Percentiles rank a stretch among this genome's conserved stretches.
phyloP scores from a whole-genome alignment of 371 early-diverging fungal genomes.

The Funneliformis caledonium region DNA sequence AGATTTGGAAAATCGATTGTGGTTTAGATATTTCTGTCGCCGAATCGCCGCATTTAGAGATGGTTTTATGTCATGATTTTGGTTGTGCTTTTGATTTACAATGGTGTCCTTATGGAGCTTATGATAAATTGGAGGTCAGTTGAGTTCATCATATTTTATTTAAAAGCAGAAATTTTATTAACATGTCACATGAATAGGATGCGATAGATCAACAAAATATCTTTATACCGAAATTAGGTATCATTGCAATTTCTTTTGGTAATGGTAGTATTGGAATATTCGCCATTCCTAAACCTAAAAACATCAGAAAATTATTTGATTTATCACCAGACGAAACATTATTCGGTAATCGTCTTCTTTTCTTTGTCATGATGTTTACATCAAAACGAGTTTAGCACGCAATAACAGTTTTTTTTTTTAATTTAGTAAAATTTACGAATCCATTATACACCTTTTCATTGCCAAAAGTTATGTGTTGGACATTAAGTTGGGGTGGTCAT shows the following conservation, averaged over 20 bases:
- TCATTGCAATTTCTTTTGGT: conserved; percentile 60
- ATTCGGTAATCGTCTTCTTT: background rate
- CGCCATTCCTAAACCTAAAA: conserved; percentile 61
- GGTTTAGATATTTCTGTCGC: background rate
- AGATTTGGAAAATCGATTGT: conserved; percentile 56
- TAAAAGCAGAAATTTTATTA: background rate
- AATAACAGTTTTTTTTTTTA: conserved; percentile 8
- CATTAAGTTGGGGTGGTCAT: conserved; percentile 42
- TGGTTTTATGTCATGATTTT: conserved; percentile 63
- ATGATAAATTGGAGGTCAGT: conserved; percentile 42
- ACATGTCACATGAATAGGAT: background rate
- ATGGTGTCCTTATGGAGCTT: conserved; percentile 63
- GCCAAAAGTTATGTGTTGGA: conserved; percentile 39
- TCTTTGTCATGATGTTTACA: background rate
- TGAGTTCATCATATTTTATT: background rate
- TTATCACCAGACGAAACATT: background rate
- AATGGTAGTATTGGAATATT: conserved; percentile 61
- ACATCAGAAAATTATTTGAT: conserved; percentile 41
- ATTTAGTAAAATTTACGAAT: conserved; percentile 28
- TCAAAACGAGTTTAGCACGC: background rate
- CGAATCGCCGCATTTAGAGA: conserved; percentile 50
- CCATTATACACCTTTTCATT: conserved; percentile 32
- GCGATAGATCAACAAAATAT: background rate
- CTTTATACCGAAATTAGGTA: conserved; percentile 51
- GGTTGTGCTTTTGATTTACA: conserved; percentile 60